These are phyloP conservation scores for Coelastrella sp. DNA, from an alignment of 139 green algal genomes.

Conservation along the genomic window DNA sequence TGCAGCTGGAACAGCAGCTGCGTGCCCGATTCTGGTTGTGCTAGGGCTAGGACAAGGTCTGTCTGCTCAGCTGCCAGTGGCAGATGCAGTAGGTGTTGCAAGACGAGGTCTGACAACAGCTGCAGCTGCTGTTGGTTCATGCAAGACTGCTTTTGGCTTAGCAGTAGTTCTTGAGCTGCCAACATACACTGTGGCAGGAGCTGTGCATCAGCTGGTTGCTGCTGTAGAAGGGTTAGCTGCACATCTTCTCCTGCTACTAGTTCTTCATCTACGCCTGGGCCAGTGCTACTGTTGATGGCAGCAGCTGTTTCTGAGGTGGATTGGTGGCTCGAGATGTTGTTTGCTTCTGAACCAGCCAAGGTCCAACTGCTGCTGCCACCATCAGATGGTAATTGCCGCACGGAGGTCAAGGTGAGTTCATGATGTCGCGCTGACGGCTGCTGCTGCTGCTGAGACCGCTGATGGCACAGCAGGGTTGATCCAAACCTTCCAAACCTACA, in stretches of 20 bases:
- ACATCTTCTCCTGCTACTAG: not conserved
- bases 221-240: not conserved
- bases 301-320: not conserved
- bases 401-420: not conserved
- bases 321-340: too few relatives aligned
- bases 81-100: constrained; percentile 22
- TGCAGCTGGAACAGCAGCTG: not conserved
- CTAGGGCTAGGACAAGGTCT: constrained; percentile 13
- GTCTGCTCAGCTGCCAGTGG: constrained; percentile 26
- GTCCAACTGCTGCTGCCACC: not conserved
- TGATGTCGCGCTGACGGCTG: not conserved
- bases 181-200: not conserved
- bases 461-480: not conserved
- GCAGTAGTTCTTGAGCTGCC: not conserved
- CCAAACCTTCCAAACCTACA: not conserved
- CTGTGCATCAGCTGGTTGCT: not conserved
- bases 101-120: constrained; percentile 9
- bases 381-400: not conserved
- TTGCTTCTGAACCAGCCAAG: not conserved
- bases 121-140: not conserved
- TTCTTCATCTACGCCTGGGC: not conserved
- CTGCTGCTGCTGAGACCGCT: not conserved
- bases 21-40: not conserved
- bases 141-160: not conserved
- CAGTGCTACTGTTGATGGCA: not conserved